A percentile compares a stretch with the other conserved stretches of the same genome.
Conservation (phyloP, 768 basidiomycete species). For the Crassisporium funariophilum region DNA sequence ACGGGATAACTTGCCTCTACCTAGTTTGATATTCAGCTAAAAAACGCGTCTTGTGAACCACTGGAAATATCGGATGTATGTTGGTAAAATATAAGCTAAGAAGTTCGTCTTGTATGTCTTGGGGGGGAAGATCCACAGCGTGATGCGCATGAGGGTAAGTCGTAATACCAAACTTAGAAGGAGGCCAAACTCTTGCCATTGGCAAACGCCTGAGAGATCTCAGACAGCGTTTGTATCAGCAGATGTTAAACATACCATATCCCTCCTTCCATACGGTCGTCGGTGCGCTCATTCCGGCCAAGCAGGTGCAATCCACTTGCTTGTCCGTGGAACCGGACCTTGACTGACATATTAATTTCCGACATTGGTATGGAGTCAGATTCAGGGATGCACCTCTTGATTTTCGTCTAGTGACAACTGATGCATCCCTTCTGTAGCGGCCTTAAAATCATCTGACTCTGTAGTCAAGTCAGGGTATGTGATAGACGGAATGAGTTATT, state of each 20-base stretch:
- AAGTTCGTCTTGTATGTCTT: slow-evolving; percentile 64
- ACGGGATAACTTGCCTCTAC: slow-evolving; percentile 29
- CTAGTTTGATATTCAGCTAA: slow-evolving; percentile 60
- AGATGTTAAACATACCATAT: slow-evolving; percentile 49
- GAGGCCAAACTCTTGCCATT: slow-evolving; percentile 77
- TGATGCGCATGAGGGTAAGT: slow-evolving; percentile 46
- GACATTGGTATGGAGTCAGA: background rate
- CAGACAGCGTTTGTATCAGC: slow-evolving; percentile 14
- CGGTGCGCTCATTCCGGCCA: slow-evolving; percentile 63
- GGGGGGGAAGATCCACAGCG: slow-evolving; percentile 57
- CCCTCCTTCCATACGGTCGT: slow-evolving; percentile 68
- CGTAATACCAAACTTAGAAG: slow-evolving; percentile 43
- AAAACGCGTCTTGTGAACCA: slow-evolving; percentile 75
- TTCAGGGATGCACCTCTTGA: slow-evolving; percentile 53
- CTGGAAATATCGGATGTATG: slow-evolving; percentile 81
- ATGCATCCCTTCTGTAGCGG: slow-evolving; percentile 61
- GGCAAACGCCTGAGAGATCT: slow-evolving; percentile 57
- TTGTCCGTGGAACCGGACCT: slow-evolving; percentile 86
- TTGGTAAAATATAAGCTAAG: slow-evolving; percentile 80
- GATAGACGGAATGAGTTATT: background rate
- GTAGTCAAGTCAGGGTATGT: slow-evolving; percentile 1
- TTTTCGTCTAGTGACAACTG: slow-evolving; percentile 77
- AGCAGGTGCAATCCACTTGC: slow-evolving; percentile 76
- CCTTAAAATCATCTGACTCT: slow-evolving; percentile 45
- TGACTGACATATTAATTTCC: slow-evolving; percentile 6